phyloP scores from a whole-genome alignment of 495 filamentous ascomycete species.

The Neurospora sp. region DNA sequence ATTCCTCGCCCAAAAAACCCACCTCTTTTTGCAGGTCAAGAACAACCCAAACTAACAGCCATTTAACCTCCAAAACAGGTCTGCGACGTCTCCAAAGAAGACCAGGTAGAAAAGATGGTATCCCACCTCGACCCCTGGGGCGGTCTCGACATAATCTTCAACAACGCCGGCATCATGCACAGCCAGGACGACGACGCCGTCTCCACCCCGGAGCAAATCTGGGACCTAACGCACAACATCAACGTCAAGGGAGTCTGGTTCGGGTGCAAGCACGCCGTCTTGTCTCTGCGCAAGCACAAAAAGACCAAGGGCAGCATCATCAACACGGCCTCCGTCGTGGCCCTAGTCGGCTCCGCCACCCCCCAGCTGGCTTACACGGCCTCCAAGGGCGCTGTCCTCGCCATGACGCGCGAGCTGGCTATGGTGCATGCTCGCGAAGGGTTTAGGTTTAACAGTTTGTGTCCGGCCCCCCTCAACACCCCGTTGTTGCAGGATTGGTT shows the following conservation, averaged over 20 bases:
- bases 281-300: constrained; percentile 65
- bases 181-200: constrained; percentile 76
- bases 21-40: too few species aligned
- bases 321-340: constrained; percentile 92
- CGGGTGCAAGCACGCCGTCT: constrained; percentile 85
- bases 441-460: constrained; percentile 81
- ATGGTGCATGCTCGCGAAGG: constrained; percentile 80
- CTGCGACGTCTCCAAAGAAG: constrained; percentile 59
- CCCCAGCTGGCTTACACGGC: constrained; percentile 94
- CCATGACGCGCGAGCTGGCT: constrained; percentile 69
- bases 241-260: constrained; percentile 99
- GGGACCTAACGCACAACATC: constrained; percentile 88
- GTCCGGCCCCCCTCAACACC: constrained; percentile 84
- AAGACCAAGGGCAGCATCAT: constrained; percentile 78
- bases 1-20: too few species aligned
- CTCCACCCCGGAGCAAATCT: constrained; percentile 83
- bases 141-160: constrained; percentile 93
- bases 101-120: constrained; percentile 60
- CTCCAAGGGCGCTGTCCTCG: constrained; percentile 87
- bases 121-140: constrained; percentile 70
- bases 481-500: constrained; percentile 90
- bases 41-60: too few species aligned
- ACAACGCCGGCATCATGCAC: constrained; percentile 99
- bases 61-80: constrained; percentile 18
- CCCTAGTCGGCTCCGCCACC: constrained; percentile 84